These are phyloP conservation scores for Symbiodinium natans DNA, from an alignment of 73 alveolate species.

Conservation along the genomic window DNA sequence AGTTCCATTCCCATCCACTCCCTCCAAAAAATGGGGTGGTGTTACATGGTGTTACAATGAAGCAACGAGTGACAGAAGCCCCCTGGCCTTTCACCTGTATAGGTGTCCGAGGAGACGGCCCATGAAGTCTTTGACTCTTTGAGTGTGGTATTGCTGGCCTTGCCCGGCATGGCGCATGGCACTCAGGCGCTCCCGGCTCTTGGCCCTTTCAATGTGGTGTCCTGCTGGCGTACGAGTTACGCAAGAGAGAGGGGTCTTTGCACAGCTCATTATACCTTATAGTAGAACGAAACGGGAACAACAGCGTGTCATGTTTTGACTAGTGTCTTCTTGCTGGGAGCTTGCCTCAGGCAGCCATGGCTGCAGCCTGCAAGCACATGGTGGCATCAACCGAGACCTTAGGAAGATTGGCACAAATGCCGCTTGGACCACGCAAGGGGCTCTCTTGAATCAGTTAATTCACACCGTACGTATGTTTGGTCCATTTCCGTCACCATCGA, in stretches of 20 bases:
- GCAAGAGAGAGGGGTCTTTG: too few relatives aligned
- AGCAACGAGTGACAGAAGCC: too few relatives aligned
- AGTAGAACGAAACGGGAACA: too few relatives aligned
- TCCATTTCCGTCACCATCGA: neutral
- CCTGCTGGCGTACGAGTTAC: neutral
- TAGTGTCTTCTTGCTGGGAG: neutral
- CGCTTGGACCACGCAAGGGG: neutral
- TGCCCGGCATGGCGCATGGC: constrained; percentile 65
- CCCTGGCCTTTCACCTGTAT: neutral
- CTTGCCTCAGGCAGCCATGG: constrained; percentile 46
- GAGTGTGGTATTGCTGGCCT: constrained; percentile 60
- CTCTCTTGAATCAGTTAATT: neutral
- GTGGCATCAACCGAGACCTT: constrained; percentile 57
- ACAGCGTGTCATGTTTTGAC: too few relatives aligned
- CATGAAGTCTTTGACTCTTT: constrained; percentile 66
- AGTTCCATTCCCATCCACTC: too few relatives aligned
- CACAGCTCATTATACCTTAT: too few relatives aligned
- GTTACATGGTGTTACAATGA: too few relatives aligned
- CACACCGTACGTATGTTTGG: neutral
- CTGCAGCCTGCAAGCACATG: constrained; percentile 92
- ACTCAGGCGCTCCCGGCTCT: constrained; percentile 16
- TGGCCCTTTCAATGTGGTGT: neutral
- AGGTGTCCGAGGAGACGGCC: constrained; percentile 90
- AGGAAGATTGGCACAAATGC: constrained; percentile 51
- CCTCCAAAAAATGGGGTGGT: too few relatives aligned